Evolutionary conservation across 73 alveolate species (phyloP).

Genomic region (Paramecium biaurelia): DNA sequence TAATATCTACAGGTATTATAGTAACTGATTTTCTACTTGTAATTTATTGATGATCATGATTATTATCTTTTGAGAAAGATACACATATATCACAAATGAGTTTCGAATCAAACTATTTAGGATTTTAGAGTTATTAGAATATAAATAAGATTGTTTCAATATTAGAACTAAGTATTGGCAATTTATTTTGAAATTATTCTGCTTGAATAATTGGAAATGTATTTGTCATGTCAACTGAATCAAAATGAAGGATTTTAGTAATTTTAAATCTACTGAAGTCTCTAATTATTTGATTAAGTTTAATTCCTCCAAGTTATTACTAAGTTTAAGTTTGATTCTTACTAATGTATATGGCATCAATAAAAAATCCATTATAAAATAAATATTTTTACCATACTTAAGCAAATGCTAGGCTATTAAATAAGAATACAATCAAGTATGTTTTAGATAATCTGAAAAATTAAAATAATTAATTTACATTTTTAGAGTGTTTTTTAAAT

Average conservation of each 20-base stretch:
- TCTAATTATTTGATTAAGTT: neutral
- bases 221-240: neutral
- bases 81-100: neutral
- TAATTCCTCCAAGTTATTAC: neutral
- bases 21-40: neutral
- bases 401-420: neutral
- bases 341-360: neutral
- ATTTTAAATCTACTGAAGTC: neutral
- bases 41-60: neutral
- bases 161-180: neutral
- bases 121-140: neutral
- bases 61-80: neutral
- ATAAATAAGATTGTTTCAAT: neutral
- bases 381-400: conserved; percentile 18
- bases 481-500: neutral
- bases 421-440: neutral
- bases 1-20: neutral
- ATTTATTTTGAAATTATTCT: neutral
- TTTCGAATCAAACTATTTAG: conserved; percentile 22
- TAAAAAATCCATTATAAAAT: neutral
- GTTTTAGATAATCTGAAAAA: neutral
- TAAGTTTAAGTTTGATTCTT: neutral
- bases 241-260: neutral
- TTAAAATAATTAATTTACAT: neutral
- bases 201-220: neutral